phyloP scores from a whole-genome alignment of 768 basidiomycete species.

The Tylopilus plumbeoviolaceoides region DNA sequence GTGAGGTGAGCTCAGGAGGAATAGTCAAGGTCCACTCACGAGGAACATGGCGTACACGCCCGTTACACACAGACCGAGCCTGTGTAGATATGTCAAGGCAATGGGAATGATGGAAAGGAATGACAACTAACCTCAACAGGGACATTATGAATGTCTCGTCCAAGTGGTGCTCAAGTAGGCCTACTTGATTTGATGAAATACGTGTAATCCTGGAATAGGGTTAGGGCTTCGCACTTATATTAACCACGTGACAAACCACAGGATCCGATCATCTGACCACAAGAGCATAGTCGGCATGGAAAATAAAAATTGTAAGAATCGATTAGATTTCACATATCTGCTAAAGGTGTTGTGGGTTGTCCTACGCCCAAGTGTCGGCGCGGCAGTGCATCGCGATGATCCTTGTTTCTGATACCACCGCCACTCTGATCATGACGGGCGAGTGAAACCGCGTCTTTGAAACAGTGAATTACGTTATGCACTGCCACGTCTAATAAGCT shows the following conservation, averaged over 20 bases:
- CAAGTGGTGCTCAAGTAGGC: neutral
- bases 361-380: neutral
- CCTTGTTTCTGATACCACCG: neutral
- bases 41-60: slow-evolving; percentile 96
- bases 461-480: neutral
- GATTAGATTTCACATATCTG: neutral
- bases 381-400: neutral
- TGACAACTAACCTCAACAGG: slow-evolving; percentile 21
- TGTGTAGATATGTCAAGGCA: slow-evolving; percentile 20
- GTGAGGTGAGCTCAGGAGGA: slow-evolving; percentile 2
- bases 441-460: neutral
- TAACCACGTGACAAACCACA: too few relatives aligned
- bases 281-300: too few relatives aligned
- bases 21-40: slow-evolving; percentile 38
- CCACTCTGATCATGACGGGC: too few relatives aligned
- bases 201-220: neutral
- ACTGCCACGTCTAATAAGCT: neutral
- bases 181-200: neutral
- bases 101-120: neutral
- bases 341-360: neutral
- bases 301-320: too few relatives aligned
- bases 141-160: slow-evolving; percentile 13
- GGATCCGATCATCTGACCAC: too few relatives aligned
- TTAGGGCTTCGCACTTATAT: too few relatives aligned
- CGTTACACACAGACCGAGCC: slow-evolving; percentile 69